phyloP scores from a whole-genome alignment of 768 basidiomycete species.

The Psilocybe azurescens region DNA sequence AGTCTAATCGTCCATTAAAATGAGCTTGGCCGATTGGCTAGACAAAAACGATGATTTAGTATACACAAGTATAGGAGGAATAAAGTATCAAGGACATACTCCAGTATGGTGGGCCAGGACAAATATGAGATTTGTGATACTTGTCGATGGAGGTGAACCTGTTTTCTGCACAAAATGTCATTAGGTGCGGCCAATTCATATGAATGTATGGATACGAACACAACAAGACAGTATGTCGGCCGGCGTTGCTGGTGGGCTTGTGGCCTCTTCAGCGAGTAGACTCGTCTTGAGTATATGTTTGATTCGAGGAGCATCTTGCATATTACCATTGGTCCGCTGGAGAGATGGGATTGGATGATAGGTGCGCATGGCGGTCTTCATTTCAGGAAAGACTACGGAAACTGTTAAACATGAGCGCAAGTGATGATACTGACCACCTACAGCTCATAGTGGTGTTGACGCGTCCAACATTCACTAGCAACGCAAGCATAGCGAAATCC shows the following conservation, averaged over 20 bases:
- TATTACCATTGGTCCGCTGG: slow-evolving; percentile 69
- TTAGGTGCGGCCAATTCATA: slow-evolving; percentile 7
- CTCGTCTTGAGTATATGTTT: slow-evolving; percentile 76
- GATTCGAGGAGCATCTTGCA: slow-evolving; percentile 81
- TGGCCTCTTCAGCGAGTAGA: slow-evolving; percentile 50
- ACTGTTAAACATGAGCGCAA: slow-evolving; percentile 5
- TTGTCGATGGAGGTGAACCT: slow-evolving; percentile 67
- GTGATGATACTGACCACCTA: slow-evolving; percentile 40
- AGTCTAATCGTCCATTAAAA: slow-evolving; percentile 75
- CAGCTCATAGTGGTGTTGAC: slow-evolving; percentile 87
- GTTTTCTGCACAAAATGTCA: slow-evolving; percentile 38
- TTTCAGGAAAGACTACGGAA: slow-evolving; percentile 72
- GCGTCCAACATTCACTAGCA: slow-evolving; percentile 79
- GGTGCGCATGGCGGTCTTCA: slow-evolving; percentile 77
- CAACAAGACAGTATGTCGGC: slow-evolving; percentile 58
- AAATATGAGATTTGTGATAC: slow-evolving; percentile 73
- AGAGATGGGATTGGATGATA: slow-evolving; percentile 81
- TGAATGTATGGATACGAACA: slow-evolving; percentile 38
- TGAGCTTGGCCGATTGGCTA: slow-evolving; percentile 66
- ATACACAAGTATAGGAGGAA: background rate
- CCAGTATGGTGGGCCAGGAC: slow-evolving; percentile 65
- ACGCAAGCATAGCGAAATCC: slow-evolving; percentile 76
- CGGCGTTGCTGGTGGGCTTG: slow-evolving; percentile 55
- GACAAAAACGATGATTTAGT: slow-evolving; percentile 36
- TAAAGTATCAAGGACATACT: slow-evolving; percentile 41